phyloP scores from a whole-genome alignment of 768 basidiomycete species.

The Ramaria rubella region DNA sequence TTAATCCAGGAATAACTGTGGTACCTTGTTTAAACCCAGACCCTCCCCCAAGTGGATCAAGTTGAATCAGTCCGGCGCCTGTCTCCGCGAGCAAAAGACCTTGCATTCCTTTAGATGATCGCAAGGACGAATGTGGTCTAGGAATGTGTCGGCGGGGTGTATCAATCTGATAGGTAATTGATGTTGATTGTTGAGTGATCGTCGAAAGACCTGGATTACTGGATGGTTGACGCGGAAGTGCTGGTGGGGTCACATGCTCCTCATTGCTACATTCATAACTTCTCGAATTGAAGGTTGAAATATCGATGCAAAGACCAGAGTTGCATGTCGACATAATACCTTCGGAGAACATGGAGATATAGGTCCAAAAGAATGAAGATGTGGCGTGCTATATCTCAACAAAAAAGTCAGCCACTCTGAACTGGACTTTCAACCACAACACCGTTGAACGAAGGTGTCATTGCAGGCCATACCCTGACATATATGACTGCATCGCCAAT shows the following conservation, averaged over 20 bases:
- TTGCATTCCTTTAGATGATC: conserved; percentile 32
- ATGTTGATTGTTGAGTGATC: not conserved
- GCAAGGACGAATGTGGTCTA: conserved; percentile 6
- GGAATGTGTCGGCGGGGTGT: not conserved
- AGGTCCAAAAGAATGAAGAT: no score
- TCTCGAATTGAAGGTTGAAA: not conserved
- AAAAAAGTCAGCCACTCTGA: no score
- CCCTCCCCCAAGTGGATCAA: conserved; percentile 31
- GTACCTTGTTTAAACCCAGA: conserved; percentile 37
- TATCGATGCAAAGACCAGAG: not conserved
- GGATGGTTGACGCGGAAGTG: not conserved
- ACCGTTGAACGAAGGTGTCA: no score
- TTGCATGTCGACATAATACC: no score
- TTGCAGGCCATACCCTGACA: no score
- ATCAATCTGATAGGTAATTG: no score
- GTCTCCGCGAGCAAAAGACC: conserved; percentile 43
- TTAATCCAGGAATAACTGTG: conserved; percentile 28
- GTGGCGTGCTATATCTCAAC: no score
- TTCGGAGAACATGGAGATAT: no score
- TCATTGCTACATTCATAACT: not conserved
- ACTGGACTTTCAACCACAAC: no score
- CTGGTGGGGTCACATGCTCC: not conserved
- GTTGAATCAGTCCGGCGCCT: conserved; percentile 41
- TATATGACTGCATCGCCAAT: no score
- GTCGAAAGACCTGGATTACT: not conserved